Evolutionary conservation across 768 basidiomycete genomes (phyloP), one percentile per base, ranked within the genome.

Genomic region (Tephrocybe sp.): DNA sequence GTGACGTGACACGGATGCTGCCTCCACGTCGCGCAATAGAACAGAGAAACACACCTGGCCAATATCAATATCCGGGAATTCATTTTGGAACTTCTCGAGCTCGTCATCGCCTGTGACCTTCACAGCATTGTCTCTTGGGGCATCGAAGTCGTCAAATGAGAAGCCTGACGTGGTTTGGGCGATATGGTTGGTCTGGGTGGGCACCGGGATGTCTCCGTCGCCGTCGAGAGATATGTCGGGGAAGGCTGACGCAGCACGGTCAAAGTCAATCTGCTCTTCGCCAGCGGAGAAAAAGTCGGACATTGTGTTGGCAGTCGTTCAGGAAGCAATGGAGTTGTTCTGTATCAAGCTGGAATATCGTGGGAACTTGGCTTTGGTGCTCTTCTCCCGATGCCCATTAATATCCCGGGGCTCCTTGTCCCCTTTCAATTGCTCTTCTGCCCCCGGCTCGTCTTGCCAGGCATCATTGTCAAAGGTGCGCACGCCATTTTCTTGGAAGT

Each of bases 61-160:
- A 51, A 79, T 69, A 47, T 85, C 84, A 54, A 95, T 78, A 46
- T 88, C 92, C 0, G 92, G 92, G 65, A 93, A 95, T 51, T 90
- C 83, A 65, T 72, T 86, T 69, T 93, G 85, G 57, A 95, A 95
- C 66, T 86, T 83, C 51, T 90, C 87, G 53, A 95, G 79, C 57
- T 90, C 88, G 56, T 92, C 89, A 62, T 90, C 84, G 0, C 90
- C 90, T 0, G 91, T 94, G 34, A 92, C 85, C 62, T 81, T 90
- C 48, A 94, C 86, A 9, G 78, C 73, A n/a, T 77, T 73, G 34
- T 70, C 66, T 38, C 60, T 63, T 46, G 69, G 62, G 25, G 65
- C 60, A 14, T 79, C 83, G 63, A 92, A 89, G 62, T 79, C 76
- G 60, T 84, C 83, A 52, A 89, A 83, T 6, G 81, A 81, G 69